Evolutionary conservation across 2,329 filamentous ascomycete species (phyloP).

Genomic region (Xylariaceae sp.): DNA sequence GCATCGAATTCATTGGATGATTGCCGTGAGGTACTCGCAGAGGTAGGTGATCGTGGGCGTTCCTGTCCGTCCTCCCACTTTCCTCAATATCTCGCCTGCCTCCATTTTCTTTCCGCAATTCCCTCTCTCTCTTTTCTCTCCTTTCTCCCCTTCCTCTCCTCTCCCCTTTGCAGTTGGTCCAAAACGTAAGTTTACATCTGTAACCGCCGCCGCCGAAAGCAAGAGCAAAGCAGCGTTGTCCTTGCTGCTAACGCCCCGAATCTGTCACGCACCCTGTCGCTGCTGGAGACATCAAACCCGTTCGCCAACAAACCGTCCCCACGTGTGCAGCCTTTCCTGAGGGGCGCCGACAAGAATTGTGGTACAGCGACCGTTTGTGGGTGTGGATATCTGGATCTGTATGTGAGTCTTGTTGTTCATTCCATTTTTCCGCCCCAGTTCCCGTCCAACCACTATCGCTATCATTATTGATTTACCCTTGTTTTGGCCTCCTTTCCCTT

Average conservation of each 20-base stretch:
- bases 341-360: constrained; percentile 19
- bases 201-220: constrained; percentile 11
- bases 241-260: constrained; percentile 11
- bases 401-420: constrained; percentile 20
- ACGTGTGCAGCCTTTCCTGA: constrained; percentile 24
- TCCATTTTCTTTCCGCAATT: constrained; percentile 8
- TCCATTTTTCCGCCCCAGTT: constrained; percentile 17
- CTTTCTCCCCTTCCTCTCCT: constrained; percentile 15
- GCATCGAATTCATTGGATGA: constrained; percentile 10
- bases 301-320: constrained; percentile 20
- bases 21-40: constrained; percentile 21
- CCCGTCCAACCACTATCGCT: neutral
- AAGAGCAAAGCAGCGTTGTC: constrained; percentile 4
- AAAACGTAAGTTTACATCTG: constrained; percentile 5
- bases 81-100: constrained; percentile 28
- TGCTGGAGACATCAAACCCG: constrained; percentile 15
- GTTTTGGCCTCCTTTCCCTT: neutral
- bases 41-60: constrained; percentile 15
- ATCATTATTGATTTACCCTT: neutral
- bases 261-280: constrained; percentile 14
- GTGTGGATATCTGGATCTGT: constrained; percentile 19
- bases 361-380: constrained; percentile 19
- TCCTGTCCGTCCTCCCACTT: constrained; percentile 24
- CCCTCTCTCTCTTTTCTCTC: constrained; percentile 12
- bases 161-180: constrained; percentile 17